Evolutionary conservation across 805 yeast species (phyloP).

Genomic region (Nakazawaea ernobii): DNA sequence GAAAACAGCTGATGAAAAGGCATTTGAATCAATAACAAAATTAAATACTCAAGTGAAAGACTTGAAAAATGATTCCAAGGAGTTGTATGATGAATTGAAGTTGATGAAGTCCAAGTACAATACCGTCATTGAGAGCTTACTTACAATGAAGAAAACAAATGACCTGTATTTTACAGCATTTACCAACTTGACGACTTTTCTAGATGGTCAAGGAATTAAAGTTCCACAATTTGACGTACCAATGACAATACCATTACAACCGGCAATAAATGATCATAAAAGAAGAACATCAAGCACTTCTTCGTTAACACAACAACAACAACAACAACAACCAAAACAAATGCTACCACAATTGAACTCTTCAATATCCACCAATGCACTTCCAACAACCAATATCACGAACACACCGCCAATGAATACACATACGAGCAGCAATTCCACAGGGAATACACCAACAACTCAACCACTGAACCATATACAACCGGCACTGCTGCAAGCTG

Average conservation of each 20-base stretch:
- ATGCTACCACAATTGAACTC: not conserved
- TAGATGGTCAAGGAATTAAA: conserved; percentile 57
- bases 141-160: conserved; percentile 49
- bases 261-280: conserved; percentile 7
- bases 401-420: conserved; percentile 2
- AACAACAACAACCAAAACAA: conserved; percentile 12
- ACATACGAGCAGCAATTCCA: not conserved
- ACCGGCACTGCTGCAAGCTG: not conserved
- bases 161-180: conserved; percentile 53
- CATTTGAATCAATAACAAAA: conserved; percentile 23
- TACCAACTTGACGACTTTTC: conserved; percentile 39
- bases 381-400: not conserved
- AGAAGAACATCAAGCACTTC: conserved; percentile 2
- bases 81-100: conserved; percentile 29
- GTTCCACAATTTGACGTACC: conserved; percentile 63
- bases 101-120: conserved; percentile 52
- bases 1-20: conserved; percentile 24
- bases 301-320: conserved; percentile 12
- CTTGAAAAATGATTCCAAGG: conserved; percentile 27
- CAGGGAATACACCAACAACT: conserved; percentile 6
- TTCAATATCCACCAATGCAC: not conserved
- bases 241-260: conserved; percentile 24
- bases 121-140: conserved; percentile 55
- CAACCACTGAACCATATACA: not conserved
- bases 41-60: conserved; percentile 22